These are phyloP conservation scores for Chrysanthemum seticuspe DNA, from an alignment of 129 eudicot genomes.

Conservation along the genomic window DNA sequence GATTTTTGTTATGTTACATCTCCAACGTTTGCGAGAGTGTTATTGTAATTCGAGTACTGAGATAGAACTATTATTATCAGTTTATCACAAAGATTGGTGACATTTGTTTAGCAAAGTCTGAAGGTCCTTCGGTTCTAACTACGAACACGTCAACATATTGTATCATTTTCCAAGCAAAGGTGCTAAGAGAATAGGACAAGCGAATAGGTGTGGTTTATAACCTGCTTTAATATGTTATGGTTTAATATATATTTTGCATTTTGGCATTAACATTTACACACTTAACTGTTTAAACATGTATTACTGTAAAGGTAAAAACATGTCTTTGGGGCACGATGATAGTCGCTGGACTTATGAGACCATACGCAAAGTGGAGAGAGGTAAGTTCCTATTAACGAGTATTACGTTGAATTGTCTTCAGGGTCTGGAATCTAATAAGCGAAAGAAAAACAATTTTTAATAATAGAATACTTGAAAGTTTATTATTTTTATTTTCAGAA, in stretches of 20 bases:
- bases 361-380: not conserved
- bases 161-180: not conserved
- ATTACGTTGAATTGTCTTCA: not conserved
- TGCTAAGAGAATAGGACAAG: not conserved
- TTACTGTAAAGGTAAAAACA: not conserved
- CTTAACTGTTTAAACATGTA: not conserved
- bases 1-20: conserved; percentile 6
- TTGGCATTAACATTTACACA: conserved; percentile 8
- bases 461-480: not conserved
- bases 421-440: not conserved
- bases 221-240: not conserved
- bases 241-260: not conserved
- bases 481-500: not conserved
- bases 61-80: conserved; percentile 7
- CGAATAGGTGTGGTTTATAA: not conserved
- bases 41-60: conserved; percentile 3
- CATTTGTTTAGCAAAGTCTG: not conserved
- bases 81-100: not conserved
- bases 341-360: conserved; percentile 1
- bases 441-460: not conserved
- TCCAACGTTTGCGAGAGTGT: conserved; percentile 10
- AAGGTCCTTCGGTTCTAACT: no score
- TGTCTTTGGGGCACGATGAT: conserved; percentile 1
- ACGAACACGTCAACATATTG: no score
- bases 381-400: not conserved